A percentile compares a stretch with the other conserved stretches of the same genome.
These are phyloP conservation scores for Oropetium thomaeum DNA, from an alignment of 176 grass and related monocot genomes.

Conservation along the genomic window DNA sequence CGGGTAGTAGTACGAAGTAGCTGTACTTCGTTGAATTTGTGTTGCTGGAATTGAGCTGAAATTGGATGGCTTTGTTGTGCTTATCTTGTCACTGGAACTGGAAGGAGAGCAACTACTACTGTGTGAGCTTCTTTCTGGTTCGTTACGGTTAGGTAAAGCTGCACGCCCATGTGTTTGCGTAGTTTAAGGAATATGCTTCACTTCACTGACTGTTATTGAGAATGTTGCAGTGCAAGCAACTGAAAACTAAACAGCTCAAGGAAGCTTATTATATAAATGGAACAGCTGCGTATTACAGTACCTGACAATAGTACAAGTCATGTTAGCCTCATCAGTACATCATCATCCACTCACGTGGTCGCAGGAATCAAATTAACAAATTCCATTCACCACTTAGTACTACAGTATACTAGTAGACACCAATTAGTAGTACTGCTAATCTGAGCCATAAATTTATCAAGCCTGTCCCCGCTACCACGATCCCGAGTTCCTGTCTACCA, in stretches of 20 bases:
- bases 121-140: no score
- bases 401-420: no score
- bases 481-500: conserved; percentile 33
- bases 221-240: not conserved
- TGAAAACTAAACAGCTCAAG: not conserved
- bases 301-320: not conserved
- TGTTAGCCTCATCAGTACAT: not conserved
- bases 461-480: conserved; percentile 19
- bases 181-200: conserved; percentile 35
- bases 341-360: conserved; percentile 4
- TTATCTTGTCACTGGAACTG: no score
- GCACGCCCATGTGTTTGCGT: not conserved
- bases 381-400: not conserved
- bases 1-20: no score
- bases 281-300: not conserved
- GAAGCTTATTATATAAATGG: no score
- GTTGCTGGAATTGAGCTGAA: not conserved
- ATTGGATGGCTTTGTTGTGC: not conserved
- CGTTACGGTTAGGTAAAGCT: not conserved
- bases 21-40: no score
- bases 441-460: conserved; percentile 36
- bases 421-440: no score
- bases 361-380: conserved; percentile 1
- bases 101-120: no score
- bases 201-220: no score